Evolutionary conservation across 106 monocot genomes (phyloP).

Genomic region (Dendrobium catenatum): DNA sequence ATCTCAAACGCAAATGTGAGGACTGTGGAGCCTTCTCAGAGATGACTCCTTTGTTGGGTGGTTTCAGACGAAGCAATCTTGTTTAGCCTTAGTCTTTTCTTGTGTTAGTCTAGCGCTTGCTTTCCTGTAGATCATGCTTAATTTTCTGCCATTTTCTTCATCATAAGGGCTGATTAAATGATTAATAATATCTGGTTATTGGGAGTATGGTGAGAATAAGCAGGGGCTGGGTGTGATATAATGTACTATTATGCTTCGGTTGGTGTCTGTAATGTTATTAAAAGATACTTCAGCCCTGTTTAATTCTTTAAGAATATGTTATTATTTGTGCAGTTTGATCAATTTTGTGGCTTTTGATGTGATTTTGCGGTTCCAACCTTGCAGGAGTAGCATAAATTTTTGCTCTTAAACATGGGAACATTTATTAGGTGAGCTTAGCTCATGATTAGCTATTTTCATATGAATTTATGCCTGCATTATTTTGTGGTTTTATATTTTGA

Average conservation of each 20-base stretch:
- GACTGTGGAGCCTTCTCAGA: conserved; percentile 39
- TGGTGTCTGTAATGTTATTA: background rate
- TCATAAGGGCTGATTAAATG: background rate
- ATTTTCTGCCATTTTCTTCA: conserved; percentile 3
- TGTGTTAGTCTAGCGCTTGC: conserved; percentile 3
- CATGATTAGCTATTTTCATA: too few relatives aligned
- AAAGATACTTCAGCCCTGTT: conserved; percentile 1
- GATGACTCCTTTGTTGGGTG: conserved; percentile 24
- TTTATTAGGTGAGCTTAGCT: too few relatives aligned
- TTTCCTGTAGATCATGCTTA: background rate
- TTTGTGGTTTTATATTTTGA: too few relatives aligned
- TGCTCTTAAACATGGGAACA: too few relatives aligned
- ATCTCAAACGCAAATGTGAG: conserved; percentile 45
- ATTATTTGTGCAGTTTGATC: background rate
- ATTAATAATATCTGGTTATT: conserved; percentile 3
- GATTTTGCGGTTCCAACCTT: background rate
- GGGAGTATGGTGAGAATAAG: background rate
- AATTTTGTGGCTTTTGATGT: background rate
- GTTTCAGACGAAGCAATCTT: background rate
- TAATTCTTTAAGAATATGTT: background rate
- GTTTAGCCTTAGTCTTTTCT: background rate
- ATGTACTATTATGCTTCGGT: background rate
- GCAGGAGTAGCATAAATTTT: background rate
- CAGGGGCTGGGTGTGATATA: background rate
- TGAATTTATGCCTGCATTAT: too few relatives aligned